phyloP scores from a whole-genome alignment of 345 rosid species.

The Raphanus raphanistrum region DNA sequence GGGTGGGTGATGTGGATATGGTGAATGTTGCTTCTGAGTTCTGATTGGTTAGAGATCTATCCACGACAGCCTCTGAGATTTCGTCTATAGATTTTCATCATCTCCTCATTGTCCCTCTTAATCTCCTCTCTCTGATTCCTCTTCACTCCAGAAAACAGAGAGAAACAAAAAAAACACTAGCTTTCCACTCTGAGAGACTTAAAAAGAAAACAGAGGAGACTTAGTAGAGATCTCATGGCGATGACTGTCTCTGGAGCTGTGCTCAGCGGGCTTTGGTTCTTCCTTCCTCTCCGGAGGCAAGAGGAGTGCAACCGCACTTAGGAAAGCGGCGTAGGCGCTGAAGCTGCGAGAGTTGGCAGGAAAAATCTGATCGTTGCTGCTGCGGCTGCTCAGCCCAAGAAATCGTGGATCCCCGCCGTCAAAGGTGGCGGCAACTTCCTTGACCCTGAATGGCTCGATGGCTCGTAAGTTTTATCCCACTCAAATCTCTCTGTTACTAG shows the following conservation, averaged over 20 bases:
- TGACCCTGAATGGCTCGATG: constrained; percentile 98
- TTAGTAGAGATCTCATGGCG: constrained; percentile 47
- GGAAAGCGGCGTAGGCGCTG: constrained; percentile 32
- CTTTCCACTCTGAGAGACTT: not conserved
- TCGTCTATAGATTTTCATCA: constrained; percentile 61
- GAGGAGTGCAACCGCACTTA: constrained; percentile 44
- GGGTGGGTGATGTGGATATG: constrained; percentile 52
- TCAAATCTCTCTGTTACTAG: not conserved
- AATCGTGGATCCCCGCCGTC: constrained; percentile 94
- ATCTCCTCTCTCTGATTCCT: constrained; percentile 37
- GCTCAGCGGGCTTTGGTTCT: constrained; percentile 53
- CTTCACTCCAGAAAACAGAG: constrained; percentile 8
- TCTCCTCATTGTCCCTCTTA: constrained; percentile 46
- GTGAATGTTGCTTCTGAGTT: constrained; percentile 38
- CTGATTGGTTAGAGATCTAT: constrained; percentile 85
- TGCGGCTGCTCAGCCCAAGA: constrained; percentile 66
- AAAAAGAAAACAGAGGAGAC: not conserved
- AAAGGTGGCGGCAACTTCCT: constrained; percentile 83
- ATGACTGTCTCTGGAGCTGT: constrained; percentile 51
- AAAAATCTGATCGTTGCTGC: constrained; percentile 55
- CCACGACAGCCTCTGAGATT: constrained; percentile 48
- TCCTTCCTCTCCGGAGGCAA: constrained; percentile 66
- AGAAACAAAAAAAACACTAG: constrained; percentile 2
- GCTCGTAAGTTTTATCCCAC: constrained; percentile 68
- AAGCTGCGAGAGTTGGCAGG: constrained; percentile 35